Conservation (phyloP, 805 yeast species). For the Suhomyces xylopsoci region DNA sequence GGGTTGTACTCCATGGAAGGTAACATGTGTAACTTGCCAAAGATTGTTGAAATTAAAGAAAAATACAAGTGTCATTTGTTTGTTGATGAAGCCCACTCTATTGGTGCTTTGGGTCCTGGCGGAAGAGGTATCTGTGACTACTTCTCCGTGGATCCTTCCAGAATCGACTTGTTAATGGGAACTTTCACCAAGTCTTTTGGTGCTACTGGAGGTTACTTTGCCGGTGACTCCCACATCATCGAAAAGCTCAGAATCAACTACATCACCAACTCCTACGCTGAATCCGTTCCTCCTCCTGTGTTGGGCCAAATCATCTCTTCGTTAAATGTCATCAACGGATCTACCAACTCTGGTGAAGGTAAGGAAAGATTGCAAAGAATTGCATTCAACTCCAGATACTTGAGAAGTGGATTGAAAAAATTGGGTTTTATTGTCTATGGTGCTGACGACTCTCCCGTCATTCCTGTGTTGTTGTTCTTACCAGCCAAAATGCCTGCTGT, state of each 20-base stretch:
- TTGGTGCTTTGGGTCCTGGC: conserved; percentile 95
- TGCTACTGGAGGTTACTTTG: conserved; percentile 97
- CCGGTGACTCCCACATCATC: conserved; percentile 67
- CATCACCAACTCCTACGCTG: conserved; percentile 74
- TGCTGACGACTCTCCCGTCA: conserved; percentile 93
- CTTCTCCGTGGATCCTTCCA: conserved; percentile 72
- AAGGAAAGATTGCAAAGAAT: conserved; percentile 84
- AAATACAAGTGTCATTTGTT: conserved; percentile 87
- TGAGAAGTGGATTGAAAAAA: conserved; percentile 85
- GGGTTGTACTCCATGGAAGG: conserved; percentile 95
- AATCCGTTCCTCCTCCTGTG: conserved; percentile 88
- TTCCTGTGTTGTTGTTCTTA: conserved; percentile 80
- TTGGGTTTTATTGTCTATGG: conserved; percentile 94
- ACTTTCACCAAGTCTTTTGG: conserved; percentile 97
- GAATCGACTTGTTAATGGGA: conserved; percentile 91
- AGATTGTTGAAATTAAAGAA: conserved; percentile 64
- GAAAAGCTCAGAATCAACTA: conserved; percentile 72
- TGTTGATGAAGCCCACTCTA: conserved; percentile 97
- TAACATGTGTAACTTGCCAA: conserved; percentile 79
- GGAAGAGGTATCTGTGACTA: conserved; percentile 97
- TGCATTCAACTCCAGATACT: conserved; percentile 92
- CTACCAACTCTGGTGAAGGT: conserved; percentile 89
- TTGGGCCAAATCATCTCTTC: conserved; percentile 83
- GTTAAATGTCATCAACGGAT: conserved; percentile 74
- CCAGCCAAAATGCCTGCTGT: conserved; percentile 95